A percentile compares a stretch with the other conserved stretches of the same genome.
phyloP scores from a whole-genome alignment of 78 protist species.

The Dictyostelium discoideum region dicty_2.7 NC_007090.3:5269001-5269500 shows the following conservation, averaged over 20 bases:
- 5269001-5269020: neutral
- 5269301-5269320: neutral
- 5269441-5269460: neutral
- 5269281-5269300: no score
- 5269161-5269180: conserved; percentile 15
- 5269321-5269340: conserved; percentile 47
- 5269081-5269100: conserved; percentile 45
- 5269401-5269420: conserved; percentile 50
- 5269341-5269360: conserved; percentile 34
- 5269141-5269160: neutral
- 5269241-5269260: neutral
- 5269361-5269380: conserved; percentile 7
- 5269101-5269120: conserved; percentile 41
- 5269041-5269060: neutral
- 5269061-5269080: conserved; percentile 1
- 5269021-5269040: conserved; percentile 18
- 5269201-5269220: conserved; percentile 16
- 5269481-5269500: neutral
- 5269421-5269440: conserved; percentile 41
- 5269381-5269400: conserved; percentile 41
- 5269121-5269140: conserved; percentile 37
- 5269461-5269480: neutral
- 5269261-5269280: no score
- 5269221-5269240: neutral
- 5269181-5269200: conserved; percentile 23